A percentile compares a stretch with the other conserved stretches of the same genome.
Conservation (phyloP, 768 basidiomycete genomes). For the Arthromyces matolae region DNA sequence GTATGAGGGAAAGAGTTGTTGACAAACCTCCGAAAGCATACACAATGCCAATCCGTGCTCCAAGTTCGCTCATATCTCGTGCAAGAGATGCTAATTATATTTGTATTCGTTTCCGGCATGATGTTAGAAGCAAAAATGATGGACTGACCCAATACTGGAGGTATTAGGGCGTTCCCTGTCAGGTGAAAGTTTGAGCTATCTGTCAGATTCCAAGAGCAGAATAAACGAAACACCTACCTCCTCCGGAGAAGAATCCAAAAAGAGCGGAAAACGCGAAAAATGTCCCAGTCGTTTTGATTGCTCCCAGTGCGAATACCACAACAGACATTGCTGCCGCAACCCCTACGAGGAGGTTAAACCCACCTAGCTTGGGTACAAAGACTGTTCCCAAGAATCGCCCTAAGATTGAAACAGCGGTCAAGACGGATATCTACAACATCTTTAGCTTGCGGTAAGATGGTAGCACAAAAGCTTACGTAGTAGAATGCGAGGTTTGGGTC, state of each 20-base stretch:
- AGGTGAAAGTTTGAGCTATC: background rate
- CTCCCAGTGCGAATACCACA: slow-evolving; percentile 38
- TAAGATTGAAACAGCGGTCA: slow-evolving; percentile 48
- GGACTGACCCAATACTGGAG: slow-evolving; percentile 28
- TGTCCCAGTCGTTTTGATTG: slow-evolving; percentile 29
- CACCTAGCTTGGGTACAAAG: slow-evolving; percentile 37
- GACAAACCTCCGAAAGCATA: slow-evolving; percentile 35
- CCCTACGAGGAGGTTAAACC: slow-evolving; percentile 36
- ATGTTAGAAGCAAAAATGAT: background rate
- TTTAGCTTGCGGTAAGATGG: background rate
- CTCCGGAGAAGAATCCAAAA: slow-evolving; percentile 47
- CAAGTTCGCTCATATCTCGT: slow-evolving; percentile 38
- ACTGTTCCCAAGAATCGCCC: slow-evolving; percentile 46
- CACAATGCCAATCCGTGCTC: slow-evolving; percentile 46
- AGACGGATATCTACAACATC: slow-evolving; percentile 40
- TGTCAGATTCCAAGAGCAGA: background rate
- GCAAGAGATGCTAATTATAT: slow-evolving; percentile 33
- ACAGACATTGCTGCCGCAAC: slow-evolving; percentile 31
- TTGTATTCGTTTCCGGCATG: no score
- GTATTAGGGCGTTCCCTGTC: slow-evolving; percentile 20
- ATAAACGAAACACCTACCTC: slow-evolving; percentile 18
- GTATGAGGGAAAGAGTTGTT: slow-evolving; percentile 5
- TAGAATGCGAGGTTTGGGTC: slow-evolving; percentile 43
- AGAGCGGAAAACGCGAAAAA: slow-evolving; percentile 37
- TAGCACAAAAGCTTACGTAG: slow-evolving; percentile 25